A percentile compares a stretch with the other conserved stretches of the same genome.
These are phyloP conservation scores for Wilcoxina mikolae DNA, from an alignment of 495 filamentous ascomycete genomes.

Conservation along the genomic window DNA sequence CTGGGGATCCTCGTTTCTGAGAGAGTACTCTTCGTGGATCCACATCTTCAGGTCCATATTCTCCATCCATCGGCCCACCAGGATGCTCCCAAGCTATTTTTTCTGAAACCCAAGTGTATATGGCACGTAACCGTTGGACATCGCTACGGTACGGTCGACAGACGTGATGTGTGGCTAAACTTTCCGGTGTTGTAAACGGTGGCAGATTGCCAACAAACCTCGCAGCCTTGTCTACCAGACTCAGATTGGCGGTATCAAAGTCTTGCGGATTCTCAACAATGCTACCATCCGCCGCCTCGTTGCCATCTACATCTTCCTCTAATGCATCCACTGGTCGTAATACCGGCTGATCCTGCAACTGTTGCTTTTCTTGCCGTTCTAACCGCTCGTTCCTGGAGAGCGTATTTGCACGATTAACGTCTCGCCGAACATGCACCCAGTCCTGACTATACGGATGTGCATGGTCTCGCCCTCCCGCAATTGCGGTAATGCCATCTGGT, in stretches of 20 bases:
- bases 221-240: constrained; percentile 85
- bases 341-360: constrained; percentile 84
- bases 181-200: constrained; percentile 68
- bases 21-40: constrained; percentile 74
- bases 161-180: constrained; percentile 78
- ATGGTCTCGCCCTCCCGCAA: constrained; percentile 33
- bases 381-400: constrained; percentile 72
- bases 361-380: constrained; percentile 78
- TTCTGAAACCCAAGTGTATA: constrained; percentile 93
- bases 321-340: constrained; percentile 80
- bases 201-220: constrained; percentile 83
- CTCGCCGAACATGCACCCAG: constrained; percentile 90
- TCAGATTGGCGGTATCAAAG: constrained; percentile 62
- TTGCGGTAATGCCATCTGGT: constrained; percentile 38
- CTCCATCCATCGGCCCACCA: constrained; percentile 30
- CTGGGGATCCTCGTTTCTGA: constrained; percentile 66
- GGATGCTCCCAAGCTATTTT: constrained; percentile 77
- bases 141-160: constrained; percentile 92
- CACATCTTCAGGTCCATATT: constrained; percentile 57
- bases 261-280: constrained; percentile 72
- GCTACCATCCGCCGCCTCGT: constrained; percentile 73
- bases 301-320: constrained; percentile 71
- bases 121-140: constrained; percentile 78
- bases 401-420: constrained; percentile 89
- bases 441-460: constrained; percentile 43